These are phyloP conservation scores for Curvularia sp. DNA, from an alignment of 2,329 filamentous ascomycete genomes.

Conservation along the genomic window DNA sequence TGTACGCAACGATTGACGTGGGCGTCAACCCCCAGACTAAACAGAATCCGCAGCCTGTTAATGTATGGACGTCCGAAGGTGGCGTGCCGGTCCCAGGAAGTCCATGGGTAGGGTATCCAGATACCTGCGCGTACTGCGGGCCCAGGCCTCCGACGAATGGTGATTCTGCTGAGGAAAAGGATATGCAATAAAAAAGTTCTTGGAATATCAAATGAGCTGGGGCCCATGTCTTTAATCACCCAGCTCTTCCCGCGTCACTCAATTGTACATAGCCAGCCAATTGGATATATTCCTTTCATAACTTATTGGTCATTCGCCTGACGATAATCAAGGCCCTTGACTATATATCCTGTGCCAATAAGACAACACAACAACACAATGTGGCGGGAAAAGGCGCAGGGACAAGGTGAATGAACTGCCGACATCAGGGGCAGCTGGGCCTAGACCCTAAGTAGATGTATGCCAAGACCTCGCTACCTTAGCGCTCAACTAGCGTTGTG, in stretches of 20 bases:
- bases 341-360: neutral
- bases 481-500: neutral
- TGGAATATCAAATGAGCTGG: neutral
- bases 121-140: conserved; percentile 34
- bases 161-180: neutral
- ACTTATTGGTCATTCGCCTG: neutral
- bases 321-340: neutral
- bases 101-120: conserved; percentile 41
- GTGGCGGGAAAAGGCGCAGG: neutral
- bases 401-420: neutral
- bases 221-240: neutral
- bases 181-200: neutral
- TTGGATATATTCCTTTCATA: neutral
- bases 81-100: conserved; percentile 35
- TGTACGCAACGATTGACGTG: conserved; percentile 45
- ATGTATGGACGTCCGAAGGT: conserved; percentile 39
- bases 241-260: neutral
- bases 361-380: neutral
- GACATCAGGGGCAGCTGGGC: neutral
- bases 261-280: conserved; percentile 1
- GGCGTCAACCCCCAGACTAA: conserved; percentile 41
- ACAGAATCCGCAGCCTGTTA: conserved; percentile 39
- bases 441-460: neutral
- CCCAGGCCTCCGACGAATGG: no score
- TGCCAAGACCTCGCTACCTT: neutral